A percentile compares a stretch with the other conserved stretches of the same genome.
These are phyloP conservation scores for Celoporthe dispersa DNA, from an alignment of 2,329 filamentous ascomycete genomes.

Conservation along the genomic window DNA sequence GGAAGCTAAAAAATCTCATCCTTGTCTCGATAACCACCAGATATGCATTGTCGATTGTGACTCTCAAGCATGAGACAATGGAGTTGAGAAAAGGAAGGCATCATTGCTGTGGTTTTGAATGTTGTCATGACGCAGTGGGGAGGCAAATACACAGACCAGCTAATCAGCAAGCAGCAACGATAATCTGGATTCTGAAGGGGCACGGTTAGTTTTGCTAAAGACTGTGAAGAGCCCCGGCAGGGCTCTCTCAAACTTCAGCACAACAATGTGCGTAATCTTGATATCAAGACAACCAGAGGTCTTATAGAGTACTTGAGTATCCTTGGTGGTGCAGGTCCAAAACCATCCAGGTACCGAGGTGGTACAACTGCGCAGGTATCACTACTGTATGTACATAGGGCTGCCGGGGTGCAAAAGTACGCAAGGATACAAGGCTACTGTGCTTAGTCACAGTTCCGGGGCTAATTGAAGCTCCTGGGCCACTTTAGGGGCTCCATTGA, in stretches of 20 bases:
- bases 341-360: background rate
- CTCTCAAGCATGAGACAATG: background rate
- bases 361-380: background rate
- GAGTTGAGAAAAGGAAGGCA: background rate
- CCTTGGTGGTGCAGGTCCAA: background rate
- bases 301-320: background rate
- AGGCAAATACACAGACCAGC: background rate
- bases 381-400: background rate
- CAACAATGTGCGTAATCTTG: background rate
- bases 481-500: background rate
- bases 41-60: background rate
- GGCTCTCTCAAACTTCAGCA: background rate
- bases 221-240: background rate
- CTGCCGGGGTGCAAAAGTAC: background rate
- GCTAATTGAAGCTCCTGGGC: background rate
- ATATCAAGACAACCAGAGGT: background rate
- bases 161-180: background rate
- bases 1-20: background rate
- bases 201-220: background rate
- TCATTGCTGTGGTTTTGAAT: background rate
- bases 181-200: background rate
- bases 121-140: background rate
- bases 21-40: too few species aligned
- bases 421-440: background rate
- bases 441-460: background rate